These are phyloP conservation scores for Candida pseudoviswanathii DNA, from an alignment of 1,139 yeast species.

Conservation along the genomic window DNA sequence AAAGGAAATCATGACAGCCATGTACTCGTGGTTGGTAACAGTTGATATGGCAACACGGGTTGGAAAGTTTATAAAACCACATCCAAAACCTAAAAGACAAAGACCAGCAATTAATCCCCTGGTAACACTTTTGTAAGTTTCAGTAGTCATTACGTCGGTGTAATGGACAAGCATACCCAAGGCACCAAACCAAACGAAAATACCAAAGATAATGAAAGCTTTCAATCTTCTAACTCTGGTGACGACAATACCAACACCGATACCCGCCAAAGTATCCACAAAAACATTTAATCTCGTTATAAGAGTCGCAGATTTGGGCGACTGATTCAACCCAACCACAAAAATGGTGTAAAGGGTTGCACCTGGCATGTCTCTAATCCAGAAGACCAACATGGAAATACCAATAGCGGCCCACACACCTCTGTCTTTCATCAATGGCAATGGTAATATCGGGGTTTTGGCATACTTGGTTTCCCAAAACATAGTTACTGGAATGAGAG, in stretches of 20 bases:
- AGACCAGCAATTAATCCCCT: constrained; percentile 68
- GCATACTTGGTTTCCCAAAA: constrained; percentile 58
- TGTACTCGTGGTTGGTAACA: constrained; percentile 61
- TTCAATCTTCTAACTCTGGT: constrained; percentile 56
- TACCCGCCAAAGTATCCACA: constrained; percentile 64
- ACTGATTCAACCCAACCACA: constrained; percentile 60
- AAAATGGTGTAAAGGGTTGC: constrained; percentile 68
- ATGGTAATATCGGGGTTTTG: constrained; percentile 60
- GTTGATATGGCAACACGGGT: constrained; percentile 67
- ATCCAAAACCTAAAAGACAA: constrained; percentile 70
- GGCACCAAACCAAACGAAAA: constrained; percentile 40
- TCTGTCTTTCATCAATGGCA: constrained; percentile 58
- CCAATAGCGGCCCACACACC: constrained; percentile 56
- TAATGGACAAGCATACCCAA: constrained; percentile 34
- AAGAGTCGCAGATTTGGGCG: constrained; percentile 65
- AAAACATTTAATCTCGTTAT: constrained; percentile 65
- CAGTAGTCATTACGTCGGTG: constrained; percentile 30
- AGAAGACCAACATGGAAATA: constrained; percentile 56
- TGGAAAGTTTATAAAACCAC: constrained; percentile 70
- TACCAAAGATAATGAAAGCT: constrained; percentile 61
- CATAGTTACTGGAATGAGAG: constrained; percentile 53
- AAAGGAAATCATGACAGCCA: constrained; percentile 64
- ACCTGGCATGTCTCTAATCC: constrained; percentile 68
- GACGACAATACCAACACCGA: constrained; percentile 57
- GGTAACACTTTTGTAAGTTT: constrained; percentile 25